Evolutionary conservation across 208 protist genomes (phyloP), one percentile per base, ranked within the genome.

Genomic region (Acanthamoeba royreba): DNA sequence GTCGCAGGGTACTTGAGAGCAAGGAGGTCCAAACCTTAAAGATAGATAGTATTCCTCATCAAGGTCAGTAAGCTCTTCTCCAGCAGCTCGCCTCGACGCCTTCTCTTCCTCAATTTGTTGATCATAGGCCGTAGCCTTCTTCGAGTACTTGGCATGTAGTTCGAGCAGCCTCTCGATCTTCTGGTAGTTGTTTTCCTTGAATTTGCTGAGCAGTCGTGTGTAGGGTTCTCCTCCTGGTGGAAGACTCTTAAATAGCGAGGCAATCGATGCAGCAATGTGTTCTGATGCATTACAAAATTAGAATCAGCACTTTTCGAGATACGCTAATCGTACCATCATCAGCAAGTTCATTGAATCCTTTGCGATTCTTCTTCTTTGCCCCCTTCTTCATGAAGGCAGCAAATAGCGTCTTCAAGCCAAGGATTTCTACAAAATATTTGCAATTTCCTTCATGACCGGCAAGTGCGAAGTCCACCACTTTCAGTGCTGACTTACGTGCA

Each of bases 401-500:
- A 88, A 97, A 97, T 22, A 97, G 66, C 53, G 95, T 94, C 88
- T 95, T 97, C 13, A 97, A 89, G n/a, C 96, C 96, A 1, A 95
- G 49, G 40, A 46, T 53, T 4, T 97, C 69, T 2, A 97, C 91
- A 86, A 97, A 97, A 22, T 63, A 53, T 28, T 74, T 52, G 85
- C 83, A 94, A 43, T 55, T 69, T 5, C 19, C 58, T 13, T 38
- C 38, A 31, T 91, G 77, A 13, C 94, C 43, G 40, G 52, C 33
- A 38, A 96, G 69, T 8, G 93, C 74, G 66, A 93, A 97, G 61
- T 93, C 63, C 25, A 97, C 46, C 28, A 96, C 90, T 46, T 96
- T 97, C 35, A 97, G 69, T 42, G 96, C 95, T 31, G 83, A 85
- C 13, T 95, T 92, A 42, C 96, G 52, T 13, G 94, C n/a, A 52